These are phyloP conservation scores for Cantharellus cinnabarinus DNA, from an alignment of 768 basidiomycete genomes.

Conservation along the genomic window DNA sequence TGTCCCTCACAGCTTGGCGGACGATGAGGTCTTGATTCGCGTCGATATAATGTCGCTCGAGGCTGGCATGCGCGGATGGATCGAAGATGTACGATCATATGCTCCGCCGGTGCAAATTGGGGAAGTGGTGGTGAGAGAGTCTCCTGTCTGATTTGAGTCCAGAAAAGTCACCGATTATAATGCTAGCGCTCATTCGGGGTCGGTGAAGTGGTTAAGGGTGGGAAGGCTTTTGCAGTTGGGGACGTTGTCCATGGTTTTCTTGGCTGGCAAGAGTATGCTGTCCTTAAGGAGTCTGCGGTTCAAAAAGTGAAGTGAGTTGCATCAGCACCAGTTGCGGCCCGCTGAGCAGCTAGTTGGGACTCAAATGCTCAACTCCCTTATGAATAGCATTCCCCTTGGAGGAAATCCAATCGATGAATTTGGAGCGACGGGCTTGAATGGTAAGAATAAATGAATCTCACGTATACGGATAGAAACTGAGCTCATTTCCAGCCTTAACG, in stretches of 20 bases:
- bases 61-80: slow-evolving; percentile 74
- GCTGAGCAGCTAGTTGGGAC: slow-evolving; percentile 11
- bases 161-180: background rate
- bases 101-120: slow-evolving; percentile 32
- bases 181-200: slow-evolving; percentile 14
- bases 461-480: background rate
- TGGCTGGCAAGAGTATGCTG: background rate
- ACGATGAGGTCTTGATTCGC: slow-evolving; percentile 38
- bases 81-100: slow-evolving; percentile 36
- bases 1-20: slow-evolving; percentile 2
- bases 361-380: slow-evolving; percentile 49
- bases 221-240: slow-evolving; percentile 34
- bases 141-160: background rate
- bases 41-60: slow-evolving; percentile 66
- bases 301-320: slow-evolving; percentile 33
- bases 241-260: slow-evolving; percentile 44
- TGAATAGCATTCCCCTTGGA: slow-evolving; percentile 54
- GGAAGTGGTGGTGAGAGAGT: slow-evolving; percentile 33
- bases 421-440: background rate
- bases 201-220: slow-evolving; percentile 32
- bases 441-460: no score
- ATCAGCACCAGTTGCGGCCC: no score
- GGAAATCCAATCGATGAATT: slow-evolving; percentile 8
- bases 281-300: slow-evolving; percentile 29
- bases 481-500: slow-evolving; percentile 41